Conservation (phyloP, 805 yeast genomes). For the Lachancea lanzarotensis region DNA sequence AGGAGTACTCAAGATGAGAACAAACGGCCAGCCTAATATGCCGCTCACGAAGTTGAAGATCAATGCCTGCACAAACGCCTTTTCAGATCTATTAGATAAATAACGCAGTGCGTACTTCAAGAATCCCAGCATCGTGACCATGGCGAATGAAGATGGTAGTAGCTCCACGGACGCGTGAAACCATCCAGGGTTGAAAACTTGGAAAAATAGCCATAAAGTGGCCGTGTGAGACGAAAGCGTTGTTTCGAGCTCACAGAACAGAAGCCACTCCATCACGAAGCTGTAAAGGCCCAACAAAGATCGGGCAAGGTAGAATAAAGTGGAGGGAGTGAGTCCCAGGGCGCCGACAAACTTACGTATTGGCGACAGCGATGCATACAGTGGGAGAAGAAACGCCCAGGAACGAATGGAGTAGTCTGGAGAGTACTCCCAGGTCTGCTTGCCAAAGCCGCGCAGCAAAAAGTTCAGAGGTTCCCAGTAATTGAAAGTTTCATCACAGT, state of each 20-base stretch:
- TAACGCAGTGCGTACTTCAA: slow-evolving; percentile 26
- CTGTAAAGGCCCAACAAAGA: slow-evolving; percentile 23
- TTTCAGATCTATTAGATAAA: slow-evolving; percentile 19
- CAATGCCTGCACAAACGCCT: slow-evolving; percentile 24
- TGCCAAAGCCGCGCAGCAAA: slow-evolving; percentile 73
- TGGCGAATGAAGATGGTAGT: slow-evolving; percentile 75
- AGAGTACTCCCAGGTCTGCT: slow-evolving; percentile 95
- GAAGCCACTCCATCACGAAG: slow-evolving; percentile 40
- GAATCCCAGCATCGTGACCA: slow-evolving; percentile 38
- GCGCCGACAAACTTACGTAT: slow-evolving; percentile 14
- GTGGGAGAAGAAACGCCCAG: slow-evolving; percentile 63
- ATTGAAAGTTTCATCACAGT: slow-evolving; percentile 88
- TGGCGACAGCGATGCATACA: slow-evolving; percentile 24
- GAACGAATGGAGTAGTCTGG: slow-evolving; percentile 85
- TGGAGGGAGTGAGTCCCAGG: slow-evolving; percentile 27
- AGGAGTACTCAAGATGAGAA: slow-evolving; percentile 58
- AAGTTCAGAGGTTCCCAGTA: slow-evolving; percentile 92
- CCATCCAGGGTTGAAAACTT: slow-evolving; percentile 69
- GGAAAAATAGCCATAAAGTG: slow-evolving; percentile 56
- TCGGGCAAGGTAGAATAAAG: slow-evolving; percentile 25
- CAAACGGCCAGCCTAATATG: slow-evolving; percentile 88
- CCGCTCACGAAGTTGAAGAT: slow-evolving; percentile 50
- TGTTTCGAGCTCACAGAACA: slow-evolving; percentile 19
- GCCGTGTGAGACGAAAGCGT: slow-evolving; percentile 35
- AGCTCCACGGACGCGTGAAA: slow-evolving; percentile 83